phyloP scores from a whole-genome alignment of 2,329 filamentous ascomycete species.

The Trichoderma koningiopsis region DNA sequence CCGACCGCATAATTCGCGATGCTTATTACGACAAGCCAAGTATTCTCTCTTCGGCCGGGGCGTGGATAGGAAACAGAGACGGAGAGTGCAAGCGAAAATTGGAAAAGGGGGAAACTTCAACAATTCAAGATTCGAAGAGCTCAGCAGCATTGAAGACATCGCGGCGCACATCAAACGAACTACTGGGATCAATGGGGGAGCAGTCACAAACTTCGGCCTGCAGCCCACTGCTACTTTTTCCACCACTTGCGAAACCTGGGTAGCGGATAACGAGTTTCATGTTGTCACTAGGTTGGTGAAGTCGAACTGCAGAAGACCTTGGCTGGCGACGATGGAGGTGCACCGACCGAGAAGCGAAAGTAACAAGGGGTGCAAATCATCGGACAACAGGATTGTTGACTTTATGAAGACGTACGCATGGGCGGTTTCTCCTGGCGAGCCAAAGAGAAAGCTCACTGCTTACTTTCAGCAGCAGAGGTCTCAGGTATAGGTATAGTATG shows the following conservation, averaged over 20 bases:
- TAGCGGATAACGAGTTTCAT: conserved; percentile 10
- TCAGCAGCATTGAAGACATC: neutral
- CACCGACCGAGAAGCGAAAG: neutral
- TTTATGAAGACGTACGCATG: conserved; percentile 13
- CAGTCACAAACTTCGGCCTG: neutral
- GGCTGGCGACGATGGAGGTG: neutral
- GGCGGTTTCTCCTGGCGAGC: neutral
- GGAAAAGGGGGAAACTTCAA: neutral
- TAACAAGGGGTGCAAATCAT: neutral
- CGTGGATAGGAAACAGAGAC: neutral
- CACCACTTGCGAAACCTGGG: conserved; percentile 8
- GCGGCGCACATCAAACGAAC: neutral
- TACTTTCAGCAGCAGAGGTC: conserved; percentile 6
- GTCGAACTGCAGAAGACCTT: conserved; percentile 7
- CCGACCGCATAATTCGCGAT: neutral
- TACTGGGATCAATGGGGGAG: neutral
- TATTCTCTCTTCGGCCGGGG: neutral
- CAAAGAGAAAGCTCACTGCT: conserved; percentile 6
- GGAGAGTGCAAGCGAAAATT: neutral
- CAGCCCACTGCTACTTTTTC: neutral
- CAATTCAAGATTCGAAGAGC: conserved; percentile 5
- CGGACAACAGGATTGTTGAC: neutral
- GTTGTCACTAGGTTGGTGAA: conserved; percentile 7
- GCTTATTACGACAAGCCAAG: neutral
- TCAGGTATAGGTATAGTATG: too few species aligned